Conservation (phyloP, 208 protist species). For the Trypanosomatidae sp. region DNA sequence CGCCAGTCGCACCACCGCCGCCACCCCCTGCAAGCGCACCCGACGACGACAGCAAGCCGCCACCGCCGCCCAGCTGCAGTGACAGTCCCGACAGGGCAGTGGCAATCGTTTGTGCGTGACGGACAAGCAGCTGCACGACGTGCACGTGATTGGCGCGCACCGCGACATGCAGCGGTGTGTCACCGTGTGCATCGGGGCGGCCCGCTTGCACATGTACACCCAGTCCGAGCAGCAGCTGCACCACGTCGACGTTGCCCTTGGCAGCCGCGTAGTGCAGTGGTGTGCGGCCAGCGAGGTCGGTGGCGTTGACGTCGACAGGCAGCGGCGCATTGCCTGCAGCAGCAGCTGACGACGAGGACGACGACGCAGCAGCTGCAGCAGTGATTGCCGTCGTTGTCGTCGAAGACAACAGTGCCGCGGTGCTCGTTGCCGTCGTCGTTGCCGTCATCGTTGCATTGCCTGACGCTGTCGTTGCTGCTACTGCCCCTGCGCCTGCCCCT, state of each 20-base stretch:
- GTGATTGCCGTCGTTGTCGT: too few species aligned
- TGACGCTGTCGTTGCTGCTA: too few species aligned
- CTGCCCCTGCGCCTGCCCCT: too few species aligned
- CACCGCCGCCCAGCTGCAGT: slow-evolving; percentile 2
- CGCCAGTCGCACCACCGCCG: neutral
- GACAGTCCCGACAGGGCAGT: neutral
- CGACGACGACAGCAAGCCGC: neutral
- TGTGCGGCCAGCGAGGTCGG: slow-evolving; percentile 61
- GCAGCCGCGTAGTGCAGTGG: slow-evolving; percentile 72
- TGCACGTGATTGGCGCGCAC: slow-evolving; percentile 22
- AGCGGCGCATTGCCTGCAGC: too few species aligned
- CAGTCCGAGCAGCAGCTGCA: slow-evolving; percentile 23
- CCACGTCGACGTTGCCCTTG: slow-evolving; percentile 39
- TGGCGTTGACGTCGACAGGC: slow-evolving; percentile 60
- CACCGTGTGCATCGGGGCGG: slow-evolving; percentile 30
- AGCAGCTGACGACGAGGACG: too few species aligned
- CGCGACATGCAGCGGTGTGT: slow-evolving; percentile 63
- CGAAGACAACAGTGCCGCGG: too few species aligned
- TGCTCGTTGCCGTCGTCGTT: too few species aligned
- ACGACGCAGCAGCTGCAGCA: too few species aligned
- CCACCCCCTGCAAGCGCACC: neutral
- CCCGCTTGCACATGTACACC: slow-evolving; percentile 13
- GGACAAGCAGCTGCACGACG: slow-evolving; percentile 41
- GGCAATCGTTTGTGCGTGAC: slow-evolving; percentile 18
- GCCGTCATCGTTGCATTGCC: too few species aligned